Conservation (phyloP, 768 basidiomycete genomes). For the Trametes sanguinea region DNA sequence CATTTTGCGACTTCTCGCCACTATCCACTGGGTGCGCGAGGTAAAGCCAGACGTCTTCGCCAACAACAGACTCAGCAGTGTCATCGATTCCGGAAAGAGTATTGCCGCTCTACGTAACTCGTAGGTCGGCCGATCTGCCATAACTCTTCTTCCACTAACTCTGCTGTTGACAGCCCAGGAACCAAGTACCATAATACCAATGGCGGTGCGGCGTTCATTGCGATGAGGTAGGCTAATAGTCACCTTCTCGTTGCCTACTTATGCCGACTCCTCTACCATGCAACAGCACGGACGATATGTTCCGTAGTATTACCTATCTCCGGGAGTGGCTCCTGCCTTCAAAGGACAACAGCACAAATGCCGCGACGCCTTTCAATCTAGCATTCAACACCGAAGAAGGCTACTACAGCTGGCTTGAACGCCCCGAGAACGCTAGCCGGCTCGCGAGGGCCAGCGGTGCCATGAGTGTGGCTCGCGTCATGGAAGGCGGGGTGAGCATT, state of each 20-base stretch:
- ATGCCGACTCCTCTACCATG: no score
- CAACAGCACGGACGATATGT: no score
- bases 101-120: slow-evolving; percentile 1
- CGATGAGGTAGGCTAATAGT: slow-evolving; percentile 64
- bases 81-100: slow-evolving; percentile 19
- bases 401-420: slow-evolving; percentile 73
- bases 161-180: slow-evolving; percentile 46
- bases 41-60: slow-evolving; percentile 24
- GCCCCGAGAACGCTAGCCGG: slow-evolving; percentile 44
- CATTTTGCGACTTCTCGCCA: slow-evolving; percentile 22
- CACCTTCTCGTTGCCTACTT: no score
- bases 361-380: slow-evolving; percentile 51
- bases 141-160: no score
- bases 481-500: slow-evolving; percentile 43
- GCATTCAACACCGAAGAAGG: slow-evolving; percentile 51
- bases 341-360: neutral
- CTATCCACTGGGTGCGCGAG: slow-evolving; percentile 25
- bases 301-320: neutral
- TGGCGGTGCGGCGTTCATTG: slow-evolving; percentile 68
- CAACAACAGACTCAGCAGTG: slow-evolving; percentile 19
- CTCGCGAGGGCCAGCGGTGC: slow-evolving; percentile 67
- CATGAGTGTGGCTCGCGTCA: slow-evolving; percentile 63
- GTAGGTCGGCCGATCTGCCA: neutral
- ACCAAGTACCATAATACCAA: slow-evolving; percentile 65
- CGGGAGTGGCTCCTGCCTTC: slow-evolving; percentile 8